Base-by-base conservation (phyloP, 2,329 filamentous ascomycete genomes). In the Alternaria sp. region DNA sequence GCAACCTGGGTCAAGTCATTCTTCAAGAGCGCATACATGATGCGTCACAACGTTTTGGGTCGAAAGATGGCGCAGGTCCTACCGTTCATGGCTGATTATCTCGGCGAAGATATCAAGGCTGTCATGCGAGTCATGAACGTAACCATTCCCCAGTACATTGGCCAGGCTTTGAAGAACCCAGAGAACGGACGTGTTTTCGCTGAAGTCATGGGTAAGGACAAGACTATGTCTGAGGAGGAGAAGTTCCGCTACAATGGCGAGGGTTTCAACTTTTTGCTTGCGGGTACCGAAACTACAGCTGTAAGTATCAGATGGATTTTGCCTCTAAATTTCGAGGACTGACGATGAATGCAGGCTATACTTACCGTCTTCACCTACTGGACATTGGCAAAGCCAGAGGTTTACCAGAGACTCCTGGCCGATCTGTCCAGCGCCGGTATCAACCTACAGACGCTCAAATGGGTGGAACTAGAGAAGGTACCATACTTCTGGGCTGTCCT, bases 401-500 rank as follows among this genome's bases (percentile, higher is more conserved):
- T 72, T 18, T 67, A 70, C 40, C 48, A 59, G 4, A 64, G 66
- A 22, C 62, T 76, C 16, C 64, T 62, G 61, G 67, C 60, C 43
- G 72, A 69, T 20, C 68, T 73, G 49, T 66, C 57, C 36, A 65
- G 44, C 22, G 57, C 59, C 11, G 59, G 60, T 16, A 34, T 68
- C 44, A 63, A 59, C 28, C 20, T 56, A 3, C 59, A 66, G 20
- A 65, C 59, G 27, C 36, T 69, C 27, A 68, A 65, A 28, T 70
- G 64, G 64, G 36, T 64, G 30, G 66, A 73, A 16, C 66, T 74
- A 8, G 73, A 77, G 44, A 70, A 72, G 36, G 65, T 72, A 3
- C 75, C 77, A 0, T 78, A 74, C 54, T 69, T 78, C 46, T 70
- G 69, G 56, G 77, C 75, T 28, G 59, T 76, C 3, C 52, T 79